phyloP scores from a whole-genome alignment of 2,329 filamentous ascomycete species.

The Dothideomycetes sp. region DNA sequence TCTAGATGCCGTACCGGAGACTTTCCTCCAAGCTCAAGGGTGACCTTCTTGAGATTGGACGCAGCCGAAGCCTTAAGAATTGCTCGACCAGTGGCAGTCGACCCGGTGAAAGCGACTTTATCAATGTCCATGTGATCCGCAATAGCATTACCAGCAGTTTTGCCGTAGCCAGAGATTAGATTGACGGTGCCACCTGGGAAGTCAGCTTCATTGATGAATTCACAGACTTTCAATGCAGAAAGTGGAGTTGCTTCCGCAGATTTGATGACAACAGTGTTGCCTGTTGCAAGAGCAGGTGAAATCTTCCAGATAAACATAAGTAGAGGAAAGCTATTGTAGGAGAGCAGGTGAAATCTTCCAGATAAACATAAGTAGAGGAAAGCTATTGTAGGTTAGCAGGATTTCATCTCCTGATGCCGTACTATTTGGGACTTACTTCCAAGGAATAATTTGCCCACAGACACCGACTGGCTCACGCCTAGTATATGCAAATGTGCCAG shows the following conservation, averaged over 20 bases:
- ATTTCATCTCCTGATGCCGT: conserved; percentile 47
- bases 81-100: conserved; percentile 18
- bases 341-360: conserved; percentile 52
- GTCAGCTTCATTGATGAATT: conserved; percentile 31
- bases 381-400: conserved; percentile 52
- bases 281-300: conserved; percentile 50
- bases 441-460: conserved; percentile 49
- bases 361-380: conserved; percentile 37
- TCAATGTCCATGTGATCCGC: conserved; percentile 27
- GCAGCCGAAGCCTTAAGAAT: conserved; percentile 20
- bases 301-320: conserved; percentile 44
- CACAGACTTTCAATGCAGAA: conserved; percentile 28
- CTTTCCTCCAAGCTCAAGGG: conserved; percentile 25
- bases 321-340: conserved; percentile 38
- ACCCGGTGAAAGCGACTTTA: conserved; percentile 22
- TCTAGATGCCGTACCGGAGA: too few species aligned
- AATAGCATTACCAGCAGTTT: conserved; percentile 22
- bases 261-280: conserved; percentile 53
- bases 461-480: conserved; percentile 45
- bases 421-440: too few species aligned
- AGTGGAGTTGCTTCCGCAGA: conserved; percentile 55
- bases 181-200: conserved; percentile 38
- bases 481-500: conserved; percentile 38
- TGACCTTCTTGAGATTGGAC: conserved; percentile 23
- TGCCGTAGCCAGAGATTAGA: conserved; percentile 28